Evolutionary conservation across 805 yeast genomes (phyloP), one percentile per base, ranked within the genome.

Genomic region (Wickerhamomyces chambardii): DNA sequence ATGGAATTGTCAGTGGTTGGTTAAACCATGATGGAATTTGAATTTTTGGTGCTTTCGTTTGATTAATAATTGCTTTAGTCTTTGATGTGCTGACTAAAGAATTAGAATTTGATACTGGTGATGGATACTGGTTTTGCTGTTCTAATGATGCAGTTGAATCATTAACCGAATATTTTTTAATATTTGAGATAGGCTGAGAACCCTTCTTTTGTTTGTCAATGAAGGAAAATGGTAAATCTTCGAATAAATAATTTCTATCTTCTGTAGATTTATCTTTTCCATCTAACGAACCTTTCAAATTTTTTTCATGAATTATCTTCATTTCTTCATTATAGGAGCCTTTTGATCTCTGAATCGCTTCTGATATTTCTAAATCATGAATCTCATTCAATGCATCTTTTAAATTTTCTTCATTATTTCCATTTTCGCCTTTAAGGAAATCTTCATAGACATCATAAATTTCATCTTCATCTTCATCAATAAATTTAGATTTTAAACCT

Each of bases 261-360:
- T 58, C 59, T n/a, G 27, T 6, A 24, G 6, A 11, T 11, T 8
- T 19, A 8, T 19, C 10, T 19, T 19, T 19, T 8, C 22, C 22
- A 19, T 19, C 10, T 19, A 8, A 11, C 17, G 37, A 26, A 24
- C 49, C 39, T 29, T 47, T 46, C 32, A 58, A n/a, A n/a, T n/a
- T n/a, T n/a, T n/a, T n/a, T n/a, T n/a, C n/a, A n/a, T n/a, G n/a
- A n/a, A n/a, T 61, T 32, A 58, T 42, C 21, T 54, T 50, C 18
- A 55, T 46, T 27, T 74, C 78, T 35, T 51, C 45, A 38, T 68
- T 66, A 2, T 75, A 69, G 27, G 55, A 59, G 33, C 64, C 69
- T 29, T 75, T 64, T 0, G 83, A 80, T 28, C 47, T 46, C 38
- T 56, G 54, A 22, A 76, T 48, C 5, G 58, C 59, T 33, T 70